Evolutionary conservation across 768 basidiomycete genomes (phyloP), one percentile per base, ranked within the genome.

Genomic region (Mycena olivaceomarginata): DNA sequence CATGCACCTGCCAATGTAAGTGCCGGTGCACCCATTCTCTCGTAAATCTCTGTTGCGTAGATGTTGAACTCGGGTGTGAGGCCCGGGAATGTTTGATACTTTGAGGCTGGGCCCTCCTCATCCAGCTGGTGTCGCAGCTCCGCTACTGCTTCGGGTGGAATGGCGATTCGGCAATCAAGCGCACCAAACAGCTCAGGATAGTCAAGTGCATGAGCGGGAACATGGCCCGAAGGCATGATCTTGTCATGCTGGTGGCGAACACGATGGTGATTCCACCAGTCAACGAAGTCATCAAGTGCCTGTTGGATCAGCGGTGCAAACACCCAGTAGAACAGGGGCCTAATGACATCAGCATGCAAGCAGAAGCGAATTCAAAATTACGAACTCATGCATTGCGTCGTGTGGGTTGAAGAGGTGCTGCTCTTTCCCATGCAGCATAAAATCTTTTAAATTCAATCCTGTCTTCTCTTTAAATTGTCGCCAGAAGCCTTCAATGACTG

Each of bases 241-340:
- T 81, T 80, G 5, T 77, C 67, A 13, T 70, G 39, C 68, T 82
- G 81, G 48, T 59, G 69, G 11, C 77, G 77, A 31, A 83, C 71
- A 5, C 51, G 53, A 56, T 83, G 82, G 48, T 73, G 48, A 68
- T 83, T 83, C 81, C 81, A 82, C 68, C 77, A 82, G 12, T 56
- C 16, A 25, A 12, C 10, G 31, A 79, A 83, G 37, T 78, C 63
- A 56, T 81, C 70, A 4, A 82, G 75, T 40, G 13, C 48, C 13
- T 15, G 2, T 20, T 51, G 48, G 48, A 51, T 70, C n/a, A 82
- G 65, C 25, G 63, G 67, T 11, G 57, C 51, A 67, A 57, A 68
- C 5, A 60, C 13, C 66, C 67, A 75, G 45, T 75, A 68, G 18
- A 75, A 75, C 9, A 75, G 73, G 9, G 65, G 65, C 31, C 73